These are phyloP conservation scores for Castanopsis chinensis DNA, from an alignment of 306 rosid species.

Conservation along the genomic window DNA sequence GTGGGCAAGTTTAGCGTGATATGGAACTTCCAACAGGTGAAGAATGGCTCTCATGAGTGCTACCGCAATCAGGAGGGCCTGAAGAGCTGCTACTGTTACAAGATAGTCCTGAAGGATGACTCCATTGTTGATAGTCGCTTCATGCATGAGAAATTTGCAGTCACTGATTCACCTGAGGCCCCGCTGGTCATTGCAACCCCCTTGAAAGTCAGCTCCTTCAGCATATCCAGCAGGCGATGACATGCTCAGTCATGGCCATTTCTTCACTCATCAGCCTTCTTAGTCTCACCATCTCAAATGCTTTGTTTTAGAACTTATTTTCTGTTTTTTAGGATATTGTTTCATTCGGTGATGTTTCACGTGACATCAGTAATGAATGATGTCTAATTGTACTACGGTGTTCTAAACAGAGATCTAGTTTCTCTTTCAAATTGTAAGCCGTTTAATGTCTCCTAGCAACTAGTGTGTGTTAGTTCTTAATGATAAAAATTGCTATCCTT, in stretches of 20 bases:
- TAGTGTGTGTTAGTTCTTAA: slow-evolving; percentile 2
- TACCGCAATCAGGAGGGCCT: slow-evolving; percentile 85
- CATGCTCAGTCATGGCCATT: slow-evolving; percentile 16
- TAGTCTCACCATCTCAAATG: slow-evolving; percentile 32
- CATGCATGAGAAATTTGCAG: slow-evolving; percentile 95
- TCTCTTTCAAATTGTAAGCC: slow-evolving; percentile 13
- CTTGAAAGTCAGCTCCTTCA: slow-evolving; percentile 96
- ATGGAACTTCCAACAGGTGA: slow-evolving; percentile 97
- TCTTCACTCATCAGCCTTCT: slow-evolving; percentile 20
- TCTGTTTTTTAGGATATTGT: slow-evolving; percentile 31
- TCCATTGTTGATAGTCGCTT: slow-evolving; percentile 95
- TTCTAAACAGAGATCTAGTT: neutral
- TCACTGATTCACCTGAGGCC: slow-evolving; percentile 91
- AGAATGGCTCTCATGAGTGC: slow-evolving; percentile 88
- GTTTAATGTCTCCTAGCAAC: slow-evolving; percentile 13
- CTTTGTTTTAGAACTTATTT: slow-evolving; percentile 21
- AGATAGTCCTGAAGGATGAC: slow-evolving; percentile 92
- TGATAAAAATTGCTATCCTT: neutral
- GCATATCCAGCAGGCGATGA: slow-evolving; percentile 80
- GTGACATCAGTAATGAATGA: slow-evolving; percentile 13
- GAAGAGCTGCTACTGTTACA: slow-evolving; percentile 97
- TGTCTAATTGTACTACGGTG: slow-evolving; percentile 30
- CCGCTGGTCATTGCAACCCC: slow-evolving; percentile 97
- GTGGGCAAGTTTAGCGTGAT: slow-evolving; percentile 98
- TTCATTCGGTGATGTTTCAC: slow-evolving; percentile 19